Percentiles rank a stretch among this genome's conserved stretches.
Evolutionary conservation across 768 basidiomycete species (phyloP).

Genomic region (Hericium erinaceus): DNA sequence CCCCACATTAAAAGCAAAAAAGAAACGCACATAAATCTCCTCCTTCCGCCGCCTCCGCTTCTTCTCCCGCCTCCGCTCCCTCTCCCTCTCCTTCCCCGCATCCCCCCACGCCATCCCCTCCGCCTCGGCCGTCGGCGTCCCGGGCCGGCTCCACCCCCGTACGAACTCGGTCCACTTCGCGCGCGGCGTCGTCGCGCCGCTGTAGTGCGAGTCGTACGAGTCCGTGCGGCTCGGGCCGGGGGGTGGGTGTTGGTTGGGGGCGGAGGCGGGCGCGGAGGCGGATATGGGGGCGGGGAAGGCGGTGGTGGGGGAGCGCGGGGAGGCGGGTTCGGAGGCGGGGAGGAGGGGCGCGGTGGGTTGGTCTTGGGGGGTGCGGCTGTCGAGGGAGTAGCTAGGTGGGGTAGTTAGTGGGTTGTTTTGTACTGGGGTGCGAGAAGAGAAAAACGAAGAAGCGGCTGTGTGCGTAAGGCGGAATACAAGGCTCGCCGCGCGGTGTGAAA

Average conservation of each 20-base stretch:
- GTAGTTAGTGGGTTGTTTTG: background rate
- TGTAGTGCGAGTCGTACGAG: slow-evolving; percentile 1
- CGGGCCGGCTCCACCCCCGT: slow-evolving; percentile 16
- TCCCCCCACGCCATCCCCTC: slow-evolving; percentile 22
- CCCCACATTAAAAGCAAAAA: background rate
- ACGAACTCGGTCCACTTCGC: slow-evolving; percentile 29
- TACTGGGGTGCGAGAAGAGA: background rate
- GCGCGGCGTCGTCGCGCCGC: background rate
- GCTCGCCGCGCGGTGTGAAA: too few relatives aligned
- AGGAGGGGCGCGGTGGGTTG: too few relatives aligned
- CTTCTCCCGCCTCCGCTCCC: slow-evolving; percentile 24
- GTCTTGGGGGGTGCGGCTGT: slow-evolving; percentile 1
- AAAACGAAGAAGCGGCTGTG: too few relatives aligned
- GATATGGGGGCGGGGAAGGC: too few relatives aligned
- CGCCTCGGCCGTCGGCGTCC: slow-evolving; percentile 19
- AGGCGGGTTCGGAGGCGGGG: too few relatives aligned
- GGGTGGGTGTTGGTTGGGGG: background rate
- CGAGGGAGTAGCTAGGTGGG: slow-evolving; percentile 20
- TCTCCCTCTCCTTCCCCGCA: slow-evolving; percentile 22
- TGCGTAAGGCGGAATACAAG: too few relatives aligned
- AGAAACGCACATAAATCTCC: slow-evolving; percentile 60
- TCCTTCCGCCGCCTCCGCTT: slow-evolving; percentile 58
- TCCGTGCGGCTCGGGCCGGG: background rate
- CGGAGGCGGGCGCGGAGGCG: too few relatives aligned
- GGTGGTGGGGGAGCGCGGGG: too few relatives aligned